Percentiles rank a stretch among this genome's conserved stretches.
phyloP scores from a whole-genome alignment of 768 basidiomycete genomes.

The Leccinum boreale region DNA sequence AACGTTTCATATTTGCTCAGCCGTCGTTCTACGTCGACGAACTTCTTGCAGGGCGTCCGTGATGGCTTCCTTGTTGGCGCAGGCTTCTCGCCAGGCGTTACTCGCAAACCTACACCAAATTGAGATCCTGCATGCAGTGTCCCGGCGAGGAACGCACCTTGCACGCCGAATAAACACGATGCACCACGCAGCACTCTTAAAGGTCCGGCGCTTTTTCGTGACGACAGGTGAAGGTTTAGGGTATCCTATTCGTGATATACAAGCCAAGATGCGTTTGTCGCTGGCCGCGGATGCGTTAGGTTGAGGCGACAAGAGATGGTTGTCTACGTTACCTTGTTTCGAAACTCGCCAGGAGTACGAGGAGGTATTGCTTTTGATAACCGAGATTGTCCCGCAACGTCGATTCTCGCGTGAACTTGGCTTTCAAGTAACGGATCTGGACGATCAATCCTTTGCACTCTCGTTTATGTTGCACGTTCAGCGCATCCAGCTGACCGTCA shows the following conservation, averaged over 20 bases:
- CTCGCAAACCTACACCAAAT: slow-evolving; percentile 50
- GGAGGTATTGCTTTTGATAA: slow-evolving; percentile 87
- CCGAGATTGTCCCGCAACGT: slow-evolving; percentile 70
- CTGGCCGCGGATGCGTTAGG: slow-evolving; percentile 33
- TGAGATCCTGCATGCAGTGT: slow-evolving; percentile 6
- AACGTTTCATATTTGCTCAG: slow-evolving; percentile 7
- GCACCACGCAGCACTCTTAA: slow-evolving; percentile 55
- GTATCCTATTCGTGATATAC: slow-evolving; percentile 76
- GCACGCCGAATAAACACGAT: slow-evolving; percentile 64
- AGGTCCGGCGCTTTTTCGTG: slow-evolving; percentile 41
- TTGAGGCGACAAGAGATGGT: background rate
- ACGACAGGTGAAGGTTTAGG: slow-evolving; percentile 40
- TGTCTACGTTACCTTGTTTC: slow-evolving; percentile 57
- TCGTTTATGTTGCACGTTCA: slow-evolving; percentile 70
- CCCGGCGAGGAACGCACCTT: slow-evolving; percentile 44
- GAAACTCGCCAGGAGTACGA: slow-evolving; percentile 65
- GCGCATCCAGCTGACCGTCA: slow-evolving; percentile 46
- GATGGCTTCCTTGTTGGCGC: slow-evolving; percentile 57
- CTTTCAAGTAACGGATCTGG: slow-evolving; percentile 90
- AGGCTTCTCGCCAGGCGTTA: slow-evolving; percentile 60
- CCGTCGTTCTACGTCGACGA: slow-evolving; percentile 44
- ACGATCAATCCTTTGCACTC: slow-evolving; percentile 90
- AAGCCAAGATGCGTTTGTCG: slow-evolving; percentile 67
- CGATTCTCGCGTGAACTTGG: slow-evolving; percentile 84
- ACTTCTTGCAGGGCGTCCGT: slow-evolving; percentile 70